Conservation (phyloP, 805 yeast species). For the Yarrowia alimentaria region DNA sequence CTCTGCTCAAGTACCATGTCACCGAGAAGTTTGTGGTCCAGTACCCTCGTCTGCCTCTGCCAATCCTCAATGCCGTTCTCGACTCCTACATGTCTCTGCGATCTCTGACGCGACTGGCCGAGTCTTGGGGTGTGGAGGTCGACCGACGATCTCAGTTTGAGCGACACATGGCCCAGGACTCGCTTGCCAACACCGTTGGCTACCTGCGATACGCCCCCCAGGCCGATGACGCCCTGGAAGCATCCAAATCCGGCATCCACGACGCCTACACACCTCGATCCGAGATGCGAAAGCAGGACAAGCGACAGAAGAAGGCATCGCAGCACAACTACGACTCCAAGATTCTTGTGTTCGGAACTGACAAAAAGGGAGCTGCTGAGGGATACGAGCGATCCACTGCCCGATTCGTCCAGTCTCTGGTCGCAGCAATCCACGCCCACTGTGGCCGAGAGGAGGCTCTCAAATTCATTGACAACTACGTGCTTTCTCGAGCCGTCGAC, state of each 20-base stretch:
- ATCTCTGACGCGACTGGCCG: conserved; percentile 65
- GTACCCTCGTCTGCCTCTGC: conserved; percentile 88
- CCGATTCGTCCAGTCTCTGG: conserved; percentile 72
- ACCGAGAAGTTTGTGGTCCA: conserved; percentile 68
- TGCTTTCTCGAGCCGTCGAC: conserved; percentile 74
- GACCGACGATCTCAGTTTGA: conserved; percentile 64
- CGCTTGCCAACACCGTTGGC: conserved; percentile 66
- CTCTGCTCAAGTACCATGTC: conserved; percentile 69
- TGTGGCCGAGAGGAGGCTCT: conserved; percentile 64
- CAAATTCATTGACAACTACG: conserved; percentile 66
- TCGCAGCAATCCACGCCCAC: conserved; percentile 80
- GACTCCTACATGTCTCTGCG: conserved; percentile 70
- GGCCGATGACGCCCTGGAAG: conserved; percentile 28
- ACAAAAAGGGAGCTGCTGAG: conserved; percentile 37
- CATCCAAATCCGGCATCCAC: conserved; percentile 33
- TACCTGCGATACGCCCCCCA: conserved; percentile 36
- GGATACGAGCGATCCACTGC: conserved; percentile 50
- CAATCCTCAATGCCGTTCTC: conserved; percentile 70
- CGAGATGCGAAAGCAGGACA: conserved; percentile 47
- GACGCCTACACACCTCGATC: conserved; percentile 38
- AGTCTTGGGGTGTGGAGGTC: conserved; percentile 82
- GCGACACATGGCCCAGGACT: conserved; percentile 66
- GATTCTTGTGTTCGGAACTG: conserved; percentile 6
- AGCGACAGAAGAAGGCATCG: conserved; percentile 34
- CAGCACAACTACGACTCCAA: conserved; percentile 25